Conservation (phyloP, 73 alveolate species). For the Paramecium primaurelia region DNA sequence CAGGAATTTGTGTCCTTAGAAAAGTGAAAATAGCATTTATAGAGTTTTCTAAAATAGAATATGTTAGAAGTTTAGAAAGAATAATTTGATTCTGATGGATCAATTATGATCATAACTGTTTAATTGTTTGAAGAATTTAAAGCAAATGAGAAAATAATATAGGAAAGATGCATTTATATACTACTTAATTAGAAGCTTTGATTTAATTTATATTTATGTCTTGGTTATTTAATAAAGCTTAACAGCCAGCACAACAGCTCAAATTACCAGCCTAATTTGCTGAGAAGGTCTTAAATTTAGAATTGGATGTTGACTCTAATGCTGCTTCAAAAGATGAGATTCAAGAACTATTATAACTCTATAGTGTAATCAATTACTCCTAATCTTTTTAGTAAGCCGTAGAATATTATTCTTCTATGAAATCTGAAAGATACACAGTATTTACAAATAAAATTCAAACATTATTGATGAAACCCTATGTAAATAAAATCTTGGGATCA, state of each 20-base stretch:
- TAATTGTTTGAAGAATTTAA: not conserved
- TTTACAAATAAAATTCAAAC: not conserved
- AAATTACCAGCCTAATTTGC: not conserved
- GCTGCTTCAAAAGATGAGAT: not conserved
- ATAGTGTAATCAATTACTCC: not conserved
- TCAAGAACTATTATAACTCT: not conserved
- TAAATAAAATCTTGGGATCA: not conserved
- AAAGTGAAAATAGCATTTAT: no score
- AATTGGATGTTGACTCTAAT: not conserved
- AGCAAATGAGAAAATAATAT: not conserved
- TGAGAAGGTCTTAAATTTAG: not conserved
- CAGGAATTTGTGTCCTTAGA: no score
- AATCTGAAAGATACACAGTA: slow-evolving; percentile 2
- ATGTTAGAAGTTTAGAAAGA: no score
- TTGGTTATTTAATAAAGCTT: not conserved
- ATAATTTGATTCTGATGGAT: not conserved
- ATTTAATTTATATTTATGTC: not conserved
- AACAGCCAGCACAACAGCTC: not conserved
- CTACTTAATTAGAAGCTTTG: not conserved
- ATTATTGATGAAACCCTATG: not conserved
- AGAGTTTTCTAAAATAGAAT: no score
- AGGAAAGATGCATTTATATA: slow-evolving; percentile 32
- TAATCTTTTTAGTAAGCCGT: not conserved
- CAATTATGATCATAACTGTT: no score
- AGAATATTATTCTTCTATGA: not conserved